These are phyloP conservation scores for Trypanosoma lewisi DNA, from an alignment of 208 protist genomes.

Conservation along the genomic window DNA sequence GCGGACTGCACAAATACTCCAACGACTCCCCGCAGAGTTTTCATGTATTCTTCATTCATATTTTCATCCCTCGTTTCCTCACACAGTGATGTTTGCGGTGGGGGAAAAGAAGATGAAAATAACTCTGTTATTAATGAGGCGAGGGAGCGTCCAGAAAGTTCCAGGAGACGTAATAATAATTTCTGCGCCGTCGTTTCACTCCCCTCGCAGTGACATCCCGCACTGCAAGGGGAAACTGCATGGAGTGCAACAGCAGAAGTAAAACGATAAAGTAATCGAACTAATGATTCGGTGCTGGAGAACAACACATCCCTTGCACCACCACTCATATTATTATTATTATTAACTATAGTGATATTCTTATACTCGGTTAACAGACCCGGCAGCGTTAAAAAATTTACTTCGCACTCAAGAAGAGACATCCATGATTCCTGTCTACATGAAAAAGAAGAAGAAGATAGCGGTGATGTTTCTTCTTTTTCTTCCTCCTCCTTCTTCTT, in stretches of 20 bases:
- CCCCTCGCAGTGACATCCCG: too few relatives aligned
- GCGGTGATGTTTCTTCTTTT: neutral
- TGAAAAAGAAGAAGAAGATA: neutral
- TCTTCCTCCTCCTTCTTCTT: neutral
- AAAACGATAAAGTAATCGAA: conserved; percentile 11
- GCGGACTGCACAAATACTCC: conserved; percentile 15
- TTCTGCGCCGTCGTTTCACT: neutral
- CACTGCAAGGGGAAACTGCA: neutral
- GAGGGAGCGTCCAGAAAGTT: conserved; percentile 11
- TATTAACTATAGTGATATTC: neutral
- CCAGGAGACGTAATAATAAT: conserved; percentile 9
- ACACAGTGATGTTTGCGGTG: too few relatives aligned
- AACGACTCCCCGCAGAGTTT: neutral
- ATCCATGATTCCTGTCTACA: neutral
- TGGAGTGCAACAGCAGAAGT: neutral
- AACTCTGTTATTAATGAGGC: neutral
- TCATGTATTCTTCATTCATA: neutral
- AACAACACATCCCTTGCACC: neutral
- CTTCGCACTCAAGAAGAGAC: conserved; percentile 10
- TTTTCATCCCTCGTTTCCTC: neutral
- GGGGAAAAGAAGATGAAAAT: too few relatives aligned
- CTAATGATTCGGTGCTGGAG: conserved; percentile 1
- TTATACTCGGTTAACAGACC: neutral
- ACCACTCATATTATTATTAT: neutral
- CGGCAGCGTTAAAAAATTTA: conserved; percentile 13